Base-by-base conservation (phyloP, 176 grass and related monocot species). In the Sorghum bicolor region DNA sequence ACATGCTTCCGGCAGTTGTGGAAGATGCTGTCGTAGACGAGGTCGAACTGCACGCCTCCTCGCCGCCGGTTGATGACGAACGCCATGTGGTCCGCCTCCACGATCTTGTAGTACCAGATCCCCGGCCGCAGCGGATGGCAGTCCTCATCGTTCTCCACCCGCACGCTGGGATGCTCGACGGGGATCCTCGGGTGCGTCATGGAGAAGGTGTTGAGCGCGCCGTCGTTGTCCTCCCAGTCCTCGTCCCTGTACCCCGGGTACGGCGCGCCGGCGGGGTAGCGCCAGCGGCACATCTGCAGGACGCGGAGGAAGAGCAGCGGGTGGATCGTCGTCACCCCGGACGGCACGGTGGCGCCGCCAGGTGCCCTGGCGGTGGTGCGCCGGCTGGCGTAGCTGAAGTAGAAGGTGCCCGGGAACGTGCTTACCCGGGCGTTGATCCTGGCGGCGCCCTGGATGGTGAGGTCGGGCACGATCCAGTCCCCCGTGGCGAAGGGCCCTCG, bases 201-300 rank as follows among this genome's bases (percentile, higher is more conserved):
- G 3, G 92, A 94, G 75, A 94, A 84, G 19, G 95, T 94, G 70
- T 97, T 97, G 10, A 97, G 67, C 12, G 94, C 92, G 14, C 94
- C 94, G 52, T 94, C 94, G 73, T 97, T 97, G 32, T 94, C 86
- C 86, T 89, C 94, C 94, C 94, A 97, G 65, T 97, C 92, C 45
- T 97, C 84, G 67, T 91, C 94, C 70, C 89, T 88, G 76, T 94
- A 97, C 6, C 86, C 92, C 82, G 83, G 77, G 67, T 78, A 97
- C 3, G 92, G 92, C 6, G 72, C 60, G 37, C 37, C 57, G 64
- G 22, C 41, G 31, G 86, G 86, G 83, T 80, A 81, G n/a, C 84
- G 82, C 92, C 92, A 97, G 5, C 83, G 64, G 60, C 86, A 75
- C 85, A 97, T 87, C 81, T 97, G 94, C 80, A 94, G 14, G 64